phyloP scores from a whole-genome alignment of 192 early-diverging fungal species.

The Chytriomyces hyalinus region DNA sequence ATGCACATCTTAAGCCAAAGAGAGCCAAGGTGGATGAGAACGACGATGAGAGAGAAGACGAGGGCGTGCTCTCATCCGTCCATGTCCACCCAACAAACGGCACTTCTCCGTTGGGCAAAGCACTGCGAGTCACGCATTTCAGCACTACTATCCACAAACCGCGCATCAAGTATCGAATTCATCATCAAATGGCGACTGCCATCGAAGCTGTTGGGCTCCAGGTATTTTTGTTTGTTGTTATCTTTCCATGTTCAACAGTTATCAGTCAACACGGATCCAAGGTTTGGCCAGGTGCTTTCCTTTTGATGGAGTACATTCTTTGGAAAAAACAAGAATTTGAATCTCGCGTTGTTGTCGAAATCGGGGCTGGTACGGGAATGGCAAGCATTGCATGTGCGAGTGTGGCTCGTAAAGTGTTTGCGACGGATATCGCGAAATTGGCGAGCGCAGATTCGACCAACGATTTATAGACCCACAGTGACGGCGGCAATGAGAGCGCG shows the following conservation, averaged over 20 bases:
- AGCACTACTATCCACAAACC: constrained; percentile 1
- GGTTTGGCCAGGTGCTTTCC: constrained; percentile 47
- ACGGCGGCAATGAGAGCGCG: not conserved
- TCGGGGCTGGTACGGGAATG: constrained; percentile 43
- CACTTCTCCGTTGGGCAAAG: not conserved
- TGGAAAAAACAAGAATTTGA: not conserved
- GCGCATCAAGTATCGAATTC: not conserved
- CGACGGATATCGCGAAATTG: constrained; percentile 33
- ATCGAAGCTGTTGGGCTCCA: constrained; percentile 7
- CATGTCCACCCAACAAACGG: constrained; percentile 28
- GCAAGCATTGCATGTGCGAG: constrained; percentile 1
- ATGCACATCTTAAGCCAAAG: too few species aligned
- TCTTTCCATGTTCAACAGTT: not conserved
- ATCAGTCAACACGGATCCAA: not conserved
- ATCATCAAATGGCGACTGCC: constrained; percentile 38
- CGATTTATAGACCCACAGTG: not conserved
- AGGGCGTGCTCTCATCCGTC: constrained; percentile 39
- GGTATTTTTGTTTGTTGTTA: not conserved
- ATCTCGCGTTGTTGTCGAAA: constrained; percentile 25
- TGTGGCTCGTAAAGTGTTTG: constrained; percentile 24
- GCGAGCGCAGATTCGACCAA: not conserved
- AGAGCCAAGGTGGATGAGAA: not conserved
- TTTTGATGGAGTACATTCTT: constrained; percentile 37
- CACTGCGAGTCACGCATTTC: not conserved
- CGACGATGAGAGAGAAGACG: constrained; percentile 28